Percentiles rank a stretch among this genome's conserved stretches.
Evolutionary conservation across 176 grass and related monocot species (phyloP).

Genomic region (Phoenix dactylifera): DNA sequence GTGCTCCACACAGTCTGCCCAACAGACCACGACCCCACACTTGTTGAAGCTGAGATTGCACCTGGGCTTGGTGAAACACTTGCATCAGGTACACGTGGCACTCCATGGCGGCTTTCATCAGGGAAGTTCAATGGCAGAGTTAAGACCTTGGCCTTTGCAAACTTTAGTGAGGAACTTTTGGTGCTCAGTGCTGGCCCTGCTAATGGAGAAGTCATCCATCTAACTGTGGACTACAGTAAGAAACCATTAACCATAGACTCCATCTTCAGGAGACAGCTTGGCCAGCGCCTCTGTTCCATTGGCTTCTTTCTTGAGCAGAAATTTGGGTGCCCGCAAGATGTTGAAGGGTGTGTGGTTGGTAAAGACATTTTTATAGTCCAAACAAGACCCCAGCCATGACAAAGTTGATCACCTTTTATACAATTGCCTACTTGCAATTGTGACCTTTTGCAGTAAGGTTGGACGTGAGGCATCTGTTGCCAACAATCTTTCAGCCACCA

Average conservation of each 20-base stretch:
- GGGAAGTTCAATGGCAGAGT: constrained; percentile 59
- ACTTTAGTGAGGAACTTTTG: constrained; percentile 80
- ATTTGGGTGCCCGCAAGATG: constrained; percentile 75
- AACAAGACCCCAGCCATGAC: constrained; percentile 71
- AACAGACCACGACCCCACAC: constrained; percentile 48
- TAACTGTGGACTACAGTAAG: constrained; percentile 82
- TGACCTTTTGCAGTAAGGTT: no score
- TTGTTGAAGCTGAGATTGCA: constrained; percentile 68
- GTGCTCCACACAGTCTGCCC: constrained; percentile 86
- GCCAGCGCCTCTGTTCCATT: constrained; percentile 60
- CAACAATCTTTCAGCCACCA: no score
- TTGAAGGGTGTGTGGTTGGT: constrained; percentile 85
- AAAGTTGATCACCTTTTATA: neutral
- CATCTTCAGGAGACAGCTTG: constrained; percentile 58
- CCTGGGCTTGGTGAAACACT: constrained; percentile 87
- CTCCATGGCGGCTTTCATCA: constrained; percentile 76
- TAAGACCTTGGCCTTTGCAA: constrained; percentile 76
- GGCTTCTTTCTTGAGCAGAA: constrained; percentile 86
- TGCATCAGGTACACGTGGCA: constrained; percentile 81
- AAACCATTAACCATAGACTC: constrained; percentile 58
- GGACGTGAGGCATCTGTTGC: no score
- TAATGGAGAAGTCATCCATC: constrained; percentile 44
- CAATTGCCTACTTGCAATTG: neutral
- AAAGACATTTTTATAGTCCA: constrained; percentile 83
- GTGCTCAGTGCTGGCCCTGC: constrained; percentile 53